Base-by-base conservation (phyloP, 2,329 filamentous ascomycete species). In the Hypoxylon sp. region DNA sequence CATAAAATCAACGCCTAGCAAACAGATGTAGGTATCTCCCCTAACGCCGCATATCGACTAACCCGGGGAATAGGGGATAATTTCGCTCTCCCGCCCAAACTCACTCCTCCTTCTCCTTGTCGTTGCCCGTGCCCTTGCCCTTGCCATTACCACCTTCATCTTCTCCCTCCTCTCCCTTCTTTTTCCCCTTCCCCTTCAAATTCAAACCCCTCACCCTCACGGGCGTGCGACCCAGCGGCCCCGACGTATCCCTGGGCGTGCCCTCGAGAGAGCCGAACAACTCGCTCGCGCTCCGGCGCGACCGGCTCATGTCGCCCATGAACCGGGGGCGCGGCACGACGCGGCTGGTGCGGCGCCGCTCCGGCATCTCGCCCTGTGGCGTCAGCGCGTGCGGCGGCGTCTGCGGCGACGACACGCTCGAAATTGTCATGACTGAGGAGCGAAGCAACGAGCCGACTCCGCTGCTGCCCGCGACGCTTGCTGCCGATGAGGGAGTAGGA, bases 301-400 rank as follows among this genome's bases (percentile, higher is more conserved):
- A 22, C 6, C 17, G 42, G 30, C 30, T 50, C 3, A 20, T 2
- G 31, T 30, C 7, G 56, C 46, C 22, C 14, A 57, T 40, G 14
- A 22, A 1, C 20, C 8, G 8, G 8, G 31, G 4, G 22, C 31
- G 40, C 25, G 31, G 49, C 17, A 30, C 11, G 30, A 48, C 20
- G 20, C 60, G 60, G 51, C 6, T 48, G n/a, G 42, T 62, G 33
- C 60, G 51, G 0, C 51, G 60, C 27, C 60, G 60, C 22, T 20
- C 31, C 14, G 60, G 60, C 14, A 62, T 42, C 51, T 44, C 22
- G 51, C 17, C 25, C 31, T 42, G 8, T 4, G 60, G 60, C 8
- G 60, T 62, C 51, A 14, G 27, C 3, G 60, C 42, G 31, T 20
- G 20, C 2, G 60, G 50, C 17, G n/a, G 30, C 14, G 40, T 44